Evolutionary conservation across 805 yeast genomes (phyloP).

Genomic region (Cyberlindnera meyerae): DNA sequence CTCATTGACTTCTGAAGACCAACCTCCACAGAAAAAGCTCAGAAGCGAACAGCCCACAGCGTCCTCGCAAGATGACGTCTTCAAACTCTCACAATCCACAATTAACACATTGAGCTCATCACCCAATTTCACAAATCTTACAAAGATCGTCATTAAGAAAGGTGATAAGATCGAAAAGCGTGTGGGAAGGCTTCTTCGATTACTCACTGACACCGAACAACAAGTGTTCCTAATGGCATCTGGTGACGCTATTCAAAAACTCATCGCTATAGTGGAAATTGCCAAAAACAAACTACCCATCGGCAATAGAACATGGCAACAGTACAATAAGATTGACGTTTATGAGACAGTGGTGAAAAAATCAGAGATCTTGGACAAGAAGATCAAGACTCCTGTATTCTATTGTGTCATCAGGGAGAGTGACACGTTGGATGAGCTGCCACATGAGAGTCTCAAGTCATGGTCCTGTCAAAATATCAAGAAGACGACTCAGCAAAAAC

Average conservation of each 20-base stretch:
- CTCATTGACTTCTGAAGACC: background rate
- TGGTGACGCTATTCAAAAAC: conserved; percentile 22
- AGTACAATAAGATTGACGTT: conserved; percentile 22
- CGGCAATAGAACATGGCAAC: conserved; percentile 10
- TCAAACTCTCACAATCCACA: conserved; percentile 3
- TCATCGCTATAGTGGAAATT: conserved; percentile 22
- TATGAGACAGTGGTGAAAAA: conserved; percentile 13
- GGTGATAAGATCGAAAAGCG: conserved; percentile 22
- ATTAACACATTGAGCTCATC: background rate
- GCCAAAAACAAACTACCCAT: conserved; percentile 14
- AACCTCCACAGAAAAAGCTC: conserved; percentile 17
- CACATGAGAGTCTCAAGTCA: conserved; percentile 7
- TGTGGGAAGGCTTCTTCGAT: conserved; percentile 10
- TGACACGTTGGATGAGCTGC: background rate
- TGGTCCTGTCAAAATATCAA: conserved; percentile 19
- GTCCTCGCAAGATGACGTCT: conserved; percentile 1
- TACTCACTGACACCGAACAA: background rate
- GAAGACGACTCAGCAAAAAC: too few species aligned
- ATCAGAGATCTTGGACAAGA: conserved; percentile 21
- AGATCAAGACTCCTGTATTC: conserved; percentile 18
- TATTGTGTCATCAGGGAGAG: conserved; percentile 16
- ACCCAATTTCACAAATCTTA: background rate
- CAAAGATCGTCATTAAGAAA: conserved; percentile 17
- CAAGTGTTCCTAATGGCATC: conserved; percentile 19
- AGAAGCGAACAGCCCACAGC: conserved; percentile 1